Evolutionary conservation across 2,329 filamentous ascomycete genomes (phyloP).

Genomic region (Colletotrichum trifolii): DNA sequence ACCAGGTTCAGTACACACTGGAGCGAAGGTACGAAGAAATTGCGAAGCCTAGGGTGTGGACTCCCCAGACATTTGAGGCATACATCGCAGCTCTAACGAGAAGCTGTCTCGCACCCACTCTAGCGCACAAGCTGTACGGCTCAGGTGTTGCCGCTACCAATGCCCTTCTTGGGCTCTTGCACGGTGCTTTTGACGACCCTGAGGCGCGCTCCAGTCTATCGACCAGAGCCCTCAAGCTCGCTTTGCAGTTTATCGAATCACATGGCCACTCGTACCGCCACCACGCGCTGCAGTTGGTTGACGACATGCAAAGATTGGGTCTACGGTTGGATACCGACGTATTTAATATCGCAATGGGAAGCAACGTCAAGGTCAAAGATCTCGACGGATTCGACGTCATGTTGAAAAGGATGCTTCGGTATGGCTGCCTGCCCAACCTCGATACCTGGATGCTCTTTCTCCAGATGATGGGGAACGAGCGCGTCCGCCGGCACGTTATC

Average conservation of each 20-base stretch:
- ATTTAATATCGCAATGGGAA: constrained; percentile 60
- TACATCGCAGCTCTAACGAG: constrained; percentile 57
- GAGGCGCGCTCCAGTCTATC: constrained; percentile 49
- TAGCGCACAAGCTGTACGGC: constrained; percentile 50
- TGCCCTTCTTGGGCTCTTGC: constrained; percentile 52
- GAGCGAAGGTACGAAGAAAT: constrained; percentile 50
- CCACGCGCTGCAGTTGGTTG: constrained; percentile 48
- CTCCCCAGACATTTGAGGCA: constrained; percentile 50
- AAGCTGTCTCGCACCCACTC: constrained; percentile 47
- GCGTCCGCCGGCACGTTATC: constrained; percentile 59
- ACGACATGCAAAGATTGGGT: constrained; percentile 48
- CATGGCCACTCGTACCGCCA: constrained; percentile 41
- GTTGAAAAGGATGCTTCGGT: constrained; percentile 53
- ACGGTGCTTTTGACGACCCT: constrained; percentile 51
- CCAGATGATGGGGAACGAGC: constrained; percentile 67
- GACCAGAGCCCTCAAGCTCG: constrained; percentile 54
- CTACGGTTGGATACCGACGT: constrained; percentile 57
- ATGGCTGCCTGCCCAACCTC: constrained; percentile 53
- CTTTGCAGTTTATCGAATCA: constrained; percentile 53
- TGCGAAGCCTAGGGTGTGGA: constrained; percentile 54
- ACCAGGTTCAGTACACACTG: background rate
- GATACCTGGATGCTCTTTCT: constrained; percentile 62
- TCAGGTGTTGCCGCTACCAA: constrained; percentile 48
- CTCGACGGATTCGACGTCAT: constrained; percentile 54
- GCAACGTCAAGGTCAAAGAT: constrained; percentile 53